phyloP scores from a whole-genome alignment of 2,329 filamentous ascomycete species.

The Paraphaeosphaeria sporulosa region DNA sequence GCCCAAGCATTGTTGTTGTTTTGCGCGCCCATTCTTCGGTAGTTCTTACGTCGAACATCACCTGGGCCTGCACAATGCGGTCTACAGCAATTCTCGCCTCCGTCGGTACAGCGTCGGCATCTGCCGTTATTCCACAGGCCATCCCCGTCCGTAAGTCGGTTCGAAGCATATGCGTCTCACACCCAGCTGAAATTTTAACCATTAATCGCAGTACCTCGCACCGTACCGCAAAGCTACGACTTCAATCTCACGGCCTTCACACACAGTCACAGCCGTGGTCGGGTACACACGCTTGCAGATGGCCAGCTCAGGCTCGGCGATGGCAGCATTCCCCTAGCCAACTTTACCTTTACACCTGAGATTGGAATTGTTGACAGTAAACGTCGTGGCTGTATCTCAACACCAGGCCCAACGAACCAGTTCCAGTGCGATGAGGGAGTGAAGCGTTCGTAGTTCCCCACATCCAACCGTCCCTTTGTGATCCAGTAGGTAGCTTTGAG shows the following conservation, averaged over 20 bases:
- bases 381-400: conserved; percentile 68
- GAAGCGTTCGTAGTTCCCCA: conserved; percentile 33
- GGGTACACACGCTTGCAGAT: conserved; percentile 59
- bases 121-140: conserved; percentile 17
- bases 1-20: conserved; percentile 5
- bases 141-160: conserved; percentile 3
- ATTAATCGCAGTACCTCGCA: background rate
- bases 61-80: conserved; percentile 26
- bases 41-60: conserved; percentile 6
- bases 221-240: background rate
- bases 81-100: conserved; percentile 24
- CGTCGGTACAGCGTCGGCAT: conserved; percentile 29
- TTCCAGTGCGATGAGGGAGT: conserved; percentile 67
- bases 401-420: conserved; percentile 60
- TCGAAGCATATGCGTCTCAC: background rate
- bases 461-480: background rate
- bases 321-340: conserved; percentile 54
- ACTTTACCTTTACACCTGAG: conserved; percentile 61
- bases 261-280: background rate
- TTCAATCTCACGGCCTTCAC: conserved; percentile 20
- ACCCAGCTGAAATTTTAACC: background rate
- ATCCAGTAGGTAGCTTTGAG: background rate
- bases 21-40: conserved; percentile 6
- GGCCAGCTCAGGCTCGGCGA: conserved; percentile 68
- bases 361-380: conserved; percentile 60